Conservation (phyloP, 1,139 yeast genomes). For the Taphrina flavorubra region DNA sequence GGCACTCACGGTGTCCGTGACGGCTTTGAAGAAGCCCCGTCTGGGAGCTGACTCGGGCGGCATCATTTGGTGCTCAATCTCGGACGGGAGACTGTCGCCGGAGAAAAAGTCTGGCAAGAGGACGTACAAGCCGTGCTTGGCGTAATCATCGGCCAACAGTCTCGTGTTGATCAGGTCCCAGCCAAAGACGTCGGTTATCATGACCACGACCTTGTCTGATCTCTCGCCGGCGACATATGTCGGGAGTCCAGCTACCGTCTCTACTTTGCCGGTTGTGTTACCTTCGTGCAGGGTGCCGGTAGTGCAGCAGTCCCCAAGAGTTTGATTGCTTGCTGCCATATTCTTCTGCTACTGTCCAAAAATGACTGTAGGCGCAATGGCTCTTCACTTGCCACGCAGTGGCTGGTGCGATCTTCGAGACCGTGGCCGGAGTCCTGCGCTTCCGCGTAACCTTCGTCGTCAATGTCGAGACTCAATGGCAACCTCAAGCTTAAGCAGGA, state of each 20-base stretch:
- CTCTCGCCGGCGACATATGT: conserved; percentile 40
- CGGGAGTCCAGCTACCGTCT: conserved; percentile 31
- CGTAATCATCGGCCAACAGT: conserved; percentile 44
- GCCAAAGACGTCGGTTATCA: conserved; percentile 44
- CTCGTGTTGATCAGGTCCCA: conserved; percentile 43
- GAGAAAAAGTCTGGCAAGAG: conserved; percentile 43
- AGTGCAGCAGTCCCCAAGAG: conserved; percentile 30
- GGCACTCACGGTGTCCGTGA: conserved; percentile 19
- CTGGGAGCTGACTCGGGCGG: conserved; percentile 30
- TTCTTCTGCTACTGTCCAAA: background rate
- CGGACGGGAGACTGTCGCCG: conserved; percentile 24
- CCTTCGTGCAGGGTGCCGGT: conserved; percentile 44
- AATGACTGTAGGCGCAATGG: too few species aligned
- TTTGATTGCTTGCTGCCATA: conserved; percentile 10
- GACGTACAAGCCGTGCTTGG: conserved; percentile 40
- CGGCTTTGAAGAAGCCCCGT: conserved; percentile 24
- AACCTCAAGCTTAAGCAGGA: too few species aligned
- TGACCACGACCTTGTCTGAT: conserved; percentile 40
- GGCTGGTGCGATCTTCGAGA: too few species aligned
- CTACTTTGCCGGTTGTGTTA: conserved; percentile 40
- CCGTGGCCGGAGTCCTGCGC: too few species aligned
- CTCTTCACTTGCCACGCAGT: too few species aligned
- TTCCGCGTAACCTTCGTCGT: too few species aligned
- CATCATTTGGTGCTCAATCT: conserved; percentile 11
- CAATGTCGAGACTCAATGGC: too few species aligned